Conservation (phyloP, 2,329 filamentous ascomycete species). For the Epicoccum nigrum region DNA sequence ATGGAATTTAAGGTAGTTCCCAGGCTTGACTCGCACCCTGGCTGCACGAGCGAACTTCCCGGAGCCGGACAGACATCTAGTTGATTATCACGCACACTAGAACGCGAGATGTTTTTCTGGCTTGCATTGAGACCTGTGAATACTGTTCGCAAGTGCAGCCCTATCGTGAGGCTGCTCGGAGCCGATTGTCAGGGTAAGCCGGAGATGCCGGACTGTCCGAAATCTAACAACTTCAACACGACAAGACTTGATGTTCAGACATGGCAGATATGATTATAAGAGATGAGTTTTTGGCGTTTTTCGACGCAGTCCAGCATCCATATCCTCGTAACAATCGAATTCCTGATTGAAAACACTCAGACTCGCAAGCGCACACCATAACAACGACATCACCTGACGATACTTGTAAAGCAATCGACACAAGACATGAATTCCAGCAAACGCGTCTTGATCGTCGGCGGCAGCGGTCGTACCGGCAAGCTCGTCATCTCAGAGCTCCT, state of each 20-base stretch:
- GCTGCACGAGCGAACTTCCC: too few relatives aligned
- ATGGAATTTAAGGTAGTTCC: too few relatives aligned
- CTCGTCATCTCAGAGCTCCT: slow-evolving; percentile 53
- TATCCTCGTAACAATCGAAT: too few relatives aligned
- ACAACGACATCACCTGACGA: background rate
- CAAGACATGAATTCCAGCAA: slow-evolving; percentile 7
- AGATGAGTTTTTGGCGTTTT: too few relatives aligned
- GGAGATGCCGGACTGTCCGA: background rate
- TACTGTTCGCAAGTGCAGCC: background rate
- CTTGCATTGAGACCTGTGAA: background rate
- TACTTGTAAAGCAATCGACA: too few relatives aligned
- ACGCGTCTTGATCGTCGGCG: slow-evolving; percentile 57
- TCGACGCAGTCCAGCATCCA: too few relatives aligned
- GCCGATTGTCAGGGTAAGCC: background rate
- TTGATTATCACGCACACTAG: too few relatives aligned
- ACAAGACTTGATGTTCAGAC: background rate
- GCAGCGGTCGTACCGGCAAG: slow-evolving; percentile 55
- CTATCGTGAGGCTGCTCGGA: background rate
- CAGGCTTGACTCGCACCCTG: too few relatives aligned
- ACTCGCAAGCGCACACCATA: background rate
- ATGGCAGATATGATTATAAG: too few relatives aligned
- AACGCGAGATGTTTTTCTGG: too few relatives aligned
- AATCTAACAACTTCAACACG: background rate
- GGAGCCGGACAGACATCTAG: too few relatives aligned
- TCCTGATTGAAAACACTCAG: too few relatives aligned